These are phyloP conservation scores for Alternaria brassicae DNA, from an alignment of 2,329 filamentous ascomycete species.

Conservation along the genomic window DNA sequence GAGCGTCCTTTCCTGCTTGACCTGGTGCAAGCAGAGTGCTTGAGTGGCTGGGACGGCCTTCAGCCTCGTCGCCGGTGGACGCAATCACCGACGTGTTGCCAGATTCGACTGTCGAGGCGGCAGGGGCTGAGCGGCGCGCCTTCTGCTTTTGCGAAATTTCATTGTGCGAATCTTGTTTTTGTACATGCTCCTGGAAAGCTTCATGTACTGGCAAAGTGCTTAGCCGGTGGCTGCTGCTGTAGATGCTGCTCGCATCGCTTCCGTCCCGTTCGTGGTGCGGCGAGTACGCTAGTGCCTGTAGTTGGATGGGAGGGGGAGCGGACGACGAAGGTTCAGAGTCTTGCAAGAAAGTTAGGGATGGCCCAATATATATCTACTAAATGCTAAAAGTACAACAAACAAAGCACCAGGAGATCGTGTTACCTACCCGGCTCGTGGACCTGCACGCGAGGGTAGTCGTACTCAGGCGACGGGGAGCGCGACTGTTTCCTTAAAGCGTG, in stretches of 20 bases:
- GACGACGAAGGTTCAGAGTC: slow-evolving; percentile 27
- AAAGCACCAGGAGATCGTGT: slow-evolving; percentile 32
- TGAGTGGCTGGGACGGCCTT: slow-evolving; percentile 22
- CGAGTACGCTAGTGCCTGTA: slow-evolving; percentile 29
- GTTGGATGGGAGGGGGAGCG: slow-evolving; percentile 6
- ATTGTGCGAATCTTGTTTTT: not conserved
- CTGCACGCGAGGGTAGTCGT: slow-evolving; percentile 25
- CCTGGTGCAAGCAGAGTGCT: slow-evolving; percentile 28
- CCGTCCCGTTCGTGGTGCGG: slow-evolving; percentile 37
- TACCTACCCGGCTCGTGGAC: slow-evolving; percentile 45
- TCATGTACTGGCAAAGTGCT: slow-evolving; percentile 30
- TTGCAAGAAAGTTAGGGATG: slow-evolving; percentile 37
- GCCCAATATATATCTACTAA: slow-evolving; percentile 31
- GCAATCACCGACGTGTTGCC: slow-evolving; percentile 28
- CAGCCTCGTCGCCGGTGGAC: slow-evolving; percentile 21
- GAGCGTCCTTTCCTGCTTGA: slow-evolving; percentile 27
- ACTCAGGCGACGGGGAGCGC: slow-evolving; percentile 30
- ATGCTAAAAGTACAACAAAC: slow-evolving; percentile 36
- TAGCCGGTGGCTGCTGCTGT: slow-evolving; percentile 36
- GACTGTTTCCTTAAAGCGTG: slow-evolving; percentile 30
- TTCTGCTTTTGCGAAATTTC: not conserved
- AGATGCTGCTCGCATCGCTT: slow-evolving; percentile 46
- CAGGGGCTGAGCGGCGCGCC: slow-evolving; percentile 22
- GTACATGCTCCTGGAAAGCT: slow-evolving; percentile 19
- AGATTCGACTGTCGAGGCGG: slow-evolving; percentile 27